phyloP scores from a whole-genome alignment of 768 basidiomycete genomes.

The Tricholoma sp. region DNA sequence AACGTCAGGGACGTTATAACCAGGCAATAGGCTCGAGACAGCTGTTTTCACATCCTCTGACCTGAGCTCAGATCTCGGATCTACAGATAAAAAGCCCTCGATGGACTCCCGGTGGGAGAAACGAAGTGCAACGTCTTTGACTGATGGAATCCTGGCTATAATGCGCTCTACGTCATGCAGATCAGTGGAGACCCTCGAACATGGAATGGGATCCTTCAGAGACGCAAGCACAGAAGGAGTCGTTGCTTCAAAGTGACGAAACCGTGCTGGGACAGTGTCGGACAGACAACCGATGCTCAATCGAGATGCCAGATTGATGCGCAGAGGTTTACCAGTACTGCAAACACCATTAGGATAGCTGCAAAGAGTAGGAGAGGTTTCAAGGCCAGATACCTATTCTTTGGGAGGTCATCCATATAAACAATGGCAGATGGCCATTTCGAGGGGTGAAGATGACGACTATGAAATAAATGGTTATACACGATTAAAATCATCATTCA shows the following conservation, averaged over 20 bases:
- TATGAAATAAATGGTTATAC: slow-evolving; percentile 7
- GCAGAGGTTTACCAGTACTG: slow-evolving; percentile 41
- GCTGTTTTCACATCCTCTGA: slow-evolving; percentile 14
- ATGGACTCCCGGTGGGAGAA: slow-evolving; percentile 24
- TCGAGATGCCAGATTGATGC: slow-evolving; percentile 38
- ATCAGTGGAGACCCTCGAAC: slow-evolving; percentile 26
- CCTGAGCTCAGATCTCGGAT: slow-evolving; percentile 12
- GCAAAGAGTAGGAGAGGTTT: background rate
- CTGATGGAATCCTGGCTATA: slow-evolving; percentile 22
- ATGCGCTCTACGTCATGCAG: slow-evolving; percentile 20
- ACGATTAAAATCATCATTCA: background rate
- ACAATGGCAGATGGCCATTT: slow-evolving; percentile 46
- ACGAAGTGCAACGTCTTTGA: slow-evolving; percentile 31
- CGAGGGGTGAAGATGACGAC: slow-evolving; percentile 41
- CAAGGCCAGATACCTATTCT: slow-evolving; percentile 27
- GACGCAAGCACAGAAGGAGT: slow-evolving; percentile 25
- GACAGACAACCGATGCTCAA: slow-evolving; percentile 32
- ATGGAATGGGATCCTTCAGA: slow-evolving; percentile 33
- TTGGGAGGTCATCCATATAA: slow-evolving; percentile 43
- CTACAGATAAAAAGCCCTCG: slow-evolving; percentile 33
- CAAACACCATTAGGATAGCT: background rate
- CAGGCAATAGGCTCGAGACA: slow-evolving; percentile 25
- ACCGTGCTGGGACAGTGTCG: slow-evolving; percentile 26
- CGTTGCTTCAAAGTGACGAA: slow-evolving; percentile 37
- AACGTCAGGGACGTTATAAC: slow-evolving; percentile 34